These are phyloP conservation scores for Kluyveromyces nonfermentans DNA, from an alignment of 805 yeast species.

Conservation along the genomic window DNA sequence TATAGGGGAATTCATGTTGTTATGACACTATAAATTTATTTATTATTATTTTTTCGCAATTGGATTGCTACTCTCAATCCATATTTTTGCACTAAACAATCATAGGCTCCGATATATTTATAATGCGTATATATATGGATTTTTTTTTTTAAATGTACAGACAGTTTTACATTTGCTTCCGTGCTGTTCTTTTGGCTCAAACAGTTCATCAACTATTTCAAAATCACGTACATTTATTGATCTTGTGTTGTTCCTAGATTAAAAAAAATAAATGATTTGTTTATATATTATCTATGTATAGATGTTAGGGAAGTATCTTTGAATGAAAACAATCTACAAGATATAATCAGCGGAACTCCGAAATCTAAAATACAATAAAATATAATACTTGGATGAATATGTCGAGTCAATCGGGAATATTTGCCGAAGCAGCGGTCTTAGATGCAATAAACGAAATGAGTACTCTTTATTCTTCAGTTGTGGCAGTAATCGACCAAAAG, in stretches of 20 bases:
- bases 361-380: too few species aligned
- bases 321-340: too few species aligned
- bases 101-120: background rate
- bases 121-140: background rate
- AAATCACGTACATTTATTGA: too few species aligned
- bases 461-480: conserved; percentile 7
- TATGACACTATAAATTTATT: conserved; percentile 8
- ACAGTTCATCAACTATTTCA: too few species aligned
- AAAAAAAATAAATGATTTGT: too few species aligned
- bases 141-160: background rate
- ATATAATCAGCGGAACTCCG: too few species aligned
- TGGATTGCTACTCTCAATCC: background rate
- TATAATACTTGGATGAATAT: conserved; percentile 23
- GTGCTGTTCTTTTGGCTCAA: background rate
- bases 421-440: conserved; percentile 22
- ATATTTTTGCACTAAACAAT: background rate
- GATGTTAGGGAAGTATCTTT: too few species aligned
- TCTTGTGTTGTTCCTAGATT: too few species aligned
- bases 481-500: conserved; percentile 15
- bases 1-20: conserved; percentile 28
- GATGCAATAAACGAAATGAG: conserved; percentile 9
- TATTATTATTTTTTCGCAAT: conserved; percentile 1
- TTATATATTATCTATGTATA: too few species aligned
- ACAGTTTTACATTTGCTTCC: background rate
- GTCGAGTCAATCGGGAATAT: conserved; percentile 63